phyloP scores from a whole-genome alignment of 805 yeast species.

The Barnettozyma pratensis region DNA sequence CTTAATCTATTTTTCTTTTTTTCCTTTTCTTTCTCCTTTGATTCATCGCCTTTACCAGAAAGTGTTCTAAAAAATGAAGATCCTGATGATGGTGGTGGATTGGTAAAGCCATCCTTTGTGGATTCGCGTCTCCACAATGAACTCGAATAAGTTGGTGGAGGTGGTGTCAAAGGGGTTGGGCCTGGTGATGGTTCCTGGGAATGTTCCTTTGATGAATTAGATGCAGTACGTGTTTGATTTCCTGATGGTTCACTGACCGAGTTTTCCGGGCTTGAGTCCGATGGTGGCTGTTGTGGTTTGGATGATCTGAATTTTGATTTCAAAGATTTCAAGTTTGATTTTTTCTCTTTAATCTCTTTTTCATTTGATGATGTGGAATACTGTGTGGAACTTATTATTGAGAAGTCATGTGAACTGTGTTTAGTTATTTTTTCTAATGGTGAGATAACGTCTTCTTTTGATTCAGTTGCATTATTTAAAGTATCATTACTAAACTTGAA shows the following conservation, averaged over 20 bases:
- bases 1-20: constrained; percentile 22
- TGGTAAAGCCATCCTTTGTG: not conserved
- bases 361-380: constrained; percentile 17
- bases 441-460: constrained; percentile 13
- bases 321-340: not conserved
- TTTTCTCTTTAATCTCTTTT: constrained; percentile 1
- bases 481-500: constrained; percentile 1
- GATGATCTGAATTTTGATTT: constrained; percentile 1
- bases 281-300: not conserved
- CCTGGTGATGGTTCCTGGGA: not conserved
- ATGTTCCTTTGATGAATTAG: not conserved
- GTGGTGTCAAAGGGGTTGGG: not conserved
- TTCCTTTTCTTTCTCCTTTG: constrained; percentile 3
- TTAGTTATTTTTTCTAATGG: constrained; percentile 17
- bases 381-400: constrained; percentile 14
- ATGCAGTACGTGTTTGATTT: not conserved
- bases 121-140: constrained; percentile 20
- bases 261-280: not conserved
- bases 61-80: not conserved
- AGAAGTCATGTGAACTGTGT: constrained; percentile 12
- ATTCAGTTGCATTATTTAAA: not conserved
- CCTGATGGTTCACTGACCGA: not conserved
- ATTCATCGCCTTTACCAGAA: not conserved
- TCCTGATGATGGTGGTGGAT: not conserved
- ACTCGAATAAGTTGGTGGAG: constrained; percentile 4